Evolutionary conservation across 805 yeast genomes (phyloP).

Genomic region (Metschnikowia cerradonensis): DNA sequence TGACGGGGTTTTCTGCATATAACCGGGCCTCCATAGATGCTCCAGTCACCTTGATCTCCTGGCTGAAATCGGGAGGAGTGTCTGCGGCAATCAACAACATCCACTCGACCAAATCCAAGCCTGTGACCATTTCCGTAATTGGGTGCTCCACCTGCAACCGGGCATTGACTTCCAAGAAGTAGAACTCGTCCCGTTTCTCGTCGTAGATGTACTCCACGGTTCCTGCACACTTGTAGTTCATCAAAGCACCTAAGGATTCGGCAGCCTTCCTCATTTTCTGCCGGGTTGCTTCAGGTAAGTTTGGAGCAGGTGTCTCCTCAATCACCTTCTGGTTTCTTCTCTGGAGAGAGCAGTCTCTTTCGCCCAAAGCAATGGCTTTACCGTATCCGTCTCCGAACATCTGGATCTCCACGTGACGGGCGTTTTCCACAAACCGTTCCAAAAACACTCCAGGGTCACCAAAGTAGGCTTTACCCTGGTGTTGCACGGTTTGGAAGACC

Average conservation of each 20-base stretch:
- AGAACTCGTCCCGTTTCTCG: constrained; percentile 78
- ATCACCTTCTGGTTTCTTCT: constrained; percentile 95
- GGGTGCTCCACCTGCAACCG: constrained; percentile 98
- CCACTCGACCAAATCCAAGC: constrained; percentile 94
- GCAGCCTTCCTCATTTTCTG: constrained; percentile 74
- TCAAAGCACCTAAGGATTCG: constrained; percentile 71
- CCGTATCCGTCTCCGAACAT: constrained; percentile 96
- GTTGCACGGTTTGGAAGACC: constrained; percentile 87
- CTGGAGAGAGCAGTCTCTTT: constrained; percentile 95
- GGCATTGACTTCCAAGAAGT: constrained; percentile 94
- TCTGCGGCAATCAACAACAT: constrained; percentile 92
- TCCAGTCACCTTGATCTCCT: constrained; percentile 61
- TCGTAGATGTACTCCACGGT: constrained; percentile 96
- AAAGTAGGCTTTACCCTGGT: constrained; percentile 88
- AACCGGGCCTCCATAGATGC: constrained; percentile 96
- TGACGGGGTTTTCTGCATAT: constrained; percentile 95
- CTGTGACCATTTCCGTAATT: constrained; percentile 92
- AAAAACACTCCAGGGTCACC: constrained; percentile 95
- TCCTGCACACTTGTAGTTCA: constrained; percentile 95
- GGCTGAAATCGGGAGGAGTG: constrained; percentile 72
- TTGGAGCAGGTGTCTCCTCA: constrained; percentile 98
- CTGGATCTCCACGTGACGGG: constrained; percentile 95
- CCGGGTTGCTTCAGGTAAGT: constrained; percentile 78
- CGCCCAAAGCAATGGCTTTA: constrained; percentile 89
- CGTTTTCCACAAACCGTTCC: constrained; percentile 90